These are phyloP conservation scores for Flaveria floridana DNA, from an alignment of 140 eudicot genomes.

Conservation along the genomic window DNA sequence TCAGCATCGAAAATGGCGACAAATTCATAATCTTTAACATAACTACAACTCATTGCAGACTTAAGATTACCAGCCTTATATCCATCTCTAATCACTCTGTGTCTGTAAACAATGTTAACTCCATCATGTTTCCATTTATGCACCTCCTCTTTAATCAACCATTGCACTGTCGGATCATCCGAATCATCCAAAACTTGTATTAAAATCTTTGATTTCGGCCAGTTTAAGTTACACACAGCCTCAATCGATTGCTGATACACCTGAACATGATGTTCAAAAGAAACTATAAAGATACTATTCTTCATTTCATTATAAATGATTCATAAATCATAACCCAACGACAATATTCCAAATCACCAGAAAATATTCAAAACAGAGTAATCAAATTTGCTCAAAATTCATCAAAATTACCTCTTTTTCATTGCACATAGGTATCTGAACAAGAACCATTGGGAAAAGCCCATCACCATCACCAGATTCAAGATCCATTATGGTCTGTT, in stretches of 20 bases:
- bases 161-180: conserved; percentile 63
- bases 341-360: background rate
- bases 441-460: conserved; percentile 88
- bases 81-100: conserved; percentile 72
- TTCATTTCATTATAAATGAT: background rate
- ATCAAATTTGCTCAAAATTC: background rate
- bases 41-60: conserved; percentile 85
- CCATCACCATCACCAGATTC: conserved; percentile 66
- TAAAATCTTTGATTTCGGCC: conserved; percentile 70
- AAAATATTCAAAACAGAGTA: background rate
- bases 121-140: conserved; percentile 72
- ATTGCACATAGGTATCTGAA: conserved; percentile 94
- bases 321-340: too few relatives aligned
- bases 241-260: conserved; percentile 85
- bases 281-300: background rate
- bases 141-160: conserved; percentile 75
- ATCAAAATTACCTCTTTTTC: conserved; percentile 63
- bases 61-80: conserved; percentile 92
- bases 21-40: conserved; percentile 78
- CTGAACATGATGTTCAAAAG: conserved; percentile 23
- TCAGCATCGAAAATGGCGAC: conserved; percentile 91
- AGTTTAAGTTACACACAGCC: conserved; percentile 70
- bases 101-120: conserved; percentile 74
- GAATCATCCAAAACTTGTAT: conserved; percentile 87
- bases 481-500: conserved; percentile 44